A percentile compares a stretch with the other conserved stretches of the same genome.
Conservation (phyloP, 2,329 filamentous ascomycete genomes). For the Ilyonectria sp. region DNA sequence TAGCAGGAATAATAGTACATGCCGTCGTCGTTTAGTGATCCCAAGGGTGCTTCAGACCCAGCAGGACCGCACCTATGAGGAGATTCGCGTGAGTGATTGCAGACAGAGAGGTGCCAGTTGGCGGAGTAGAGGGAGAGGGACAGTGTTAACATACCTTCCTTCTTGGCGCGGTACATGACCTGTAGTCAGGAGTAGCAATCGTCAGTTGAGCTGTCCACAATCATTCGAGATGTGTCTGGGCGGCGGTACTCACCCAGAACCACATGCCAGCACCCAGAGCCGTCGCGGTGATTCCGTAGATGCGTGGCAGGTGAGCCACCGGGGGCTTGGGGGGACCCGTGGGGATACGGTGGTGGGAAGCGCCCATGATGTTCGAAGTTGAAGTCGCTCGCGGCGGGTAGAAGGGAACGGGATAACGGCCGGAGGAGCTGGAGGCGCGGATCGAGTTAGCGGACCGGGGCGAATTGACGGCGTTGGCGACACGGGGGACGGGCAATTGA, state of each 20-base stretch:
- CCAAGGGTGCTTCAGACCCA: slow-evolving; percentile 98
- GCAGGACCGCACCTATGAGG: slow-evolving; percentile 75
- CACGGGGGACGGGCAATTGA: slow-evolving; percentile 16
- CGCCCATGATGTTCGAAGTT: slow-evolving; percentile 43
- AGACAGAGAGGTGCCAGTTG: background rate
- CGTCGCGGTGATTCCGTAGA: slow-evolving; percentile 90
- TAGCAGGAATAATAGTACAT: slow-evolving; percentile 34
- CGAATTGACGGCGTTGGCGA: background rate
- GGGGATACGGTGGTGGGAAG: slow-evolving; percentile 43
- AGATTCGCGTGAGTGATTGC: slow-evolving; percentile 31
- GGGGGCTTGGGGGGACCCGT: slow-evolving; percentile 58
- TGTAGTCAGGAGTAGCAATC: slow-evolving; percentile 54
- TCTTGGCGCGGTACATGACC: slow-evolving; percentile 97
- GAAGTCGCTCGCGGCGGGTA: slow-evolving; percentile 21
- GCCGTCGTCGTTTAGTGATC: slow-evolving; percentile 76
- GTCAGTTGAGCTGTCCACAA: background rate
- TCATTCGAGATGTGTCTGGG: background rate
- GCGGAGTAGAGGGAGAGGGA: background rate
- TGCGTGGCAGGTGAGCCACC: slow-evolving; percentile 65
- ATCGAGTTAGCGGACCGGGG: background rate
- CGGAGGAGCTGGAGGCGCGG: background rate
- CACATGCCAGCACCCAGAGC: slow-evolving; percentile 96
- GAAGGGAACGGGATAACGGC: slow-evolving; percentile 11
- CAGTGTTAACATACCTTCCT: slow-evolving; percentile 77
- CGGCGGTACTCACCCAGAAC: slow-evolving; percentile 85